Evolutionary conservation across 1,284 basidiomycete species (phyloP), one percentile per base, ranked within the genome.

Genomic region (Ustilago crameri): DNA sequence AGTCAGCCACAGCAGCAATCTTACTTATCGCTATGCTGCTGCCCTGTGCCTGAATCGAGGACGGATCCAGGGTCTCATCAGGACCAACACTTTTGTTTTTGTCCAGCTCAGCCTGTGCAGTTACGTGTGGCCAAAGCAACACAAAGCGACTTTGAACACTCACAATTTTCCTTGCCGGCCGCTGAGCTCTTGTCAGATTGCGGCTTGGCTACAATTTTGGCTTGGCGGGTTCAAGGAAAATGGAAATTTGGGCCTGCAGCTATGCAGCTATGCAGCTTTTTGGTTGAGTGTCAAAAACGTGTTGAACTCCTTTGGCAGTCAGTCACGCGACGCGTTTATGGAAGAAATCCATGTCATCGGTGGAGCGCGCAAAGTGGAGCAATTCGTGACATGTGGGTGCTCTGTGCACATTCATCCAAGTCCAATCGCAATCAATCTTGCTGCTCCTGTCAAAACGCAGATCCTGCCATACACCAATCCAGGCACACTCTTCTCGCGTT

Each of bases 251-350:
- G n/a, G n/a, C n/a, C n/a, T 40, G 38, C 38, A 38, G 37, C 37
- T 42, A 8, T 42, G 18, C n/a, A 43, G 23, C 30, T 30, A 7
- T 42, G 40, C 40, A 42, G 40, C 40, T 42, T 14, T 37, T n/a
- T 17, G 35, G 14, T 17, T 14, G 35, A 5, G 43, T 30, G 23
- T n/a, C 26, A 2, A 17, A 27, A 40, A 2, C 41, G 41, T 42
- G 41, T 42, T 42, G 41, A 10, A 42, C 41, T 42, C 15, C 17
- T 40, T 44, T 43, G n/a, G n/a, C n/a, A n/a, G 46, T 18, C 46
- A 32, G 27, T 45, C 55, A 41, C 55, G 55, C 49, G 55, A 58
- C 55, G 55, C 55, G 55, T 42, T 42, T 1, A 9, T 42, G 41
- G 20, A 49, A 42, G 46, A 35, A 32, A 34, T 15, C 20, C 18